A percentile compares a stretch with the other conserved stretches of the same genome.
Evolutionary conservation across 1,284 basidiomycete species (phyloP).

Genomic region (Schizopora paradoxa): DNA sequence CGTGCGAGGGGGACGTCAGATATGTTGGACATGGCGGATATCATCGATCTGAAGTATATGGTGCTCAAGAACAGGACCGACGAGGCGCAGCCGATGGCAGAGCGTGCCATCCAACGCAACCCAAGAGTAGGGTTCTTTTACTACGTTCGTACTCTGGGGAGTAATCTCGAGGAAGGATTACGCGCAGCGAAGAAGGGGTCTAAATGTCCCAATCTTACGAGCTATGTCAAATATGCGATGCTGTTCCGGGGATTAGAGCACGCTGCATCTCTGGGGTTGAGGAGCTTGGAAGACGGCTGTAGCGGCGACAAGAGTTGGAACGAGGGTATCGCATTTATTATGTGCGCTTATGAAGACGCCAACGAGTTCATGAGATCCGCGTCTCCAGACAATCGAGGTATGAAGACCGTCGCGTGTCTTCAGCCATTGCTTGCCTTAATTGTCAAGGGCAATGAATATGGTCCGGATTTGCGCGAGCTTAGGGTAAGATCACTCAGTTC

Average conservation of each 20-base stretch:
- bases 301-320: constrained; percentile 42
- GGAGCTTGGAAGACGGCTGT: constrained; percentile 39
- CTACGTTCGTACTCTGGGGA: constrained; percentile 44
- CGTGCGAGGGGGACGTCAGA: constrained; percentile 33
- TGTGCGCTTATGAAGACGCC: constrained; percentile 50
- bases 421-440: constrained; percentile 47
- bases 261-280: constrained; percentile 48
- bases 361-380: constrained; percentile 48
- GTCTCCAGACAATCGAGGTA: constrained; percentile 55
- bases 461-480: constrained; percentile 42
- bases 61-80: constrained; percentile 40
- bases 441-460: constrained; percentile 44
- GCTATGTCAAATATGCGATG: constrained; percentile 46
- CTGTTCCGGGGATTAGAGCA: constrained; percentile 55
- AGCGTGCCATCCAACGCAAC: constrained; percentile 42
- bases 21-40: constrained; percentile 48
- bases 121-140: constrained; percentile 53
- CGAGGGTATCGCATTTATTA: constrained; percentile 54
- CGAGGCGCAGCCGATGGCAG: constrained; percentile 35
- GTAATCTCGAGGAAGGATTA: constrained; percentile 29
- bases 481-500: constrained; percentile 31
- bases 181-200: constrained; percentile 48
- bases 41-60: constrained; percentile 52
- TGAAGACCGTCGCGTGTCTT: constrained; percentile 54
- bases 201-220: constrained; percentile 42